phyloP scores from a whole-genome alignment of 768 basidiomycete genomes.

The Mycena latifolia region DNA sequence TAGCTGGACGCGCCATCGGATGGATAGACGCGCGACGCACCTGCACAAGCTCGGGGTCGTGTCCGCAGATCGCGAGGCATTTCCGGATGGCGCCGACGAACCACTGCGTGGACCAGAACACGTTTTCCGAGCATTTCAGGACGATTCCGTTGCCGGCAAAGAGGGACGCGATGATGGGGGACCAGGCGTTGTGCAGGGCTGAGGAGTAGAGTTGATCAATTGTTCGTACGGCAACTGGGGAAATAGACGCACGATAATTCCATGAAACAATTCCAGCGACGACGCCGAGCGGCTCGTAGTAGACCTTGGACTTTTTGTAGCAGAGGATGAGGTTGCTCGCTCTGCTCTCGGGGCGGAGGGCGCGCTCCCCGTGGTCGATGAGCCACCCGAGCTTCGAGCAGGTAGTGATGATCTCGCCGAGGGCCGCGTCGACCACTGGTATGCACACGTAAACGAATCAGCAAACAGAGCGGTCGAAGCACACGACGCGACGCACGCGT shows the following conservation, averaged over 20 bases:
- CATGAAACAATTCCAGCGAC: slow-evolving; percentile 95
- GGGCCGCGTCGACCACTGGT: slow-evolving; percentile 90
- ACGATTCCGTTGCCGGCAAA: slow-evolving; percentile 93
- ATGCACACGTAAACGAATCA: too few relatives aligned
- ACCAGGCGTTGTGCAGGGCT: slow-evolving; percentile 96
- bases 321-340: slow-evolving; percentile 73
- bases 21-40: slow-evolving; percentile 45
- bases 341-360: slow-evolving; percentile 80
- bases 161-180: slow-evolving; percentile 91
- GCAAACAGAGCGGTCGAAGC: too few relatives aligned
- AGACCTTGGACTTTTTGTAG: slow-evolving; percentile 83
- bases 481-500: slow-evolving; percentile 69
- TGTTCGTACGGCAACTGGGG: neutral
- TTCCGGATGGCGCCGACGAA: slow-evolving; percentile 84
- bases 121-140: slow-evolving; percentile 93
- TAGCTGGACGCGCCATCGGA: neutral
- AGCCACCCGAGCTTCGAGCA: slow-evolving; percentile 96
- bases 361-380: slow-evolving; percentile 85
- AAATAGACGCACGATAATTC: slow-evolving; percentile 82
- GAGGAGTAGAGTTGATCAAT: neutral
- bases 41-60: slow-evolving; percentile 90
- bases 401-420: slow-evolving; percentile 96
- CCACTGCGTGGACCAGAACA: slow-evolving; percentile 91
- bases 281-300: slow-evolving; percentile 94
- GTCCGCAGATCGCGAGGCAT: slow-evolving; percentile 85